Evolutionary conservation across 2,329 filamentous ascomycete genomes (phyloP), one percentile per base, ranked within the genome.

Genomic region (Lachnellula occidentalis): DNA sequence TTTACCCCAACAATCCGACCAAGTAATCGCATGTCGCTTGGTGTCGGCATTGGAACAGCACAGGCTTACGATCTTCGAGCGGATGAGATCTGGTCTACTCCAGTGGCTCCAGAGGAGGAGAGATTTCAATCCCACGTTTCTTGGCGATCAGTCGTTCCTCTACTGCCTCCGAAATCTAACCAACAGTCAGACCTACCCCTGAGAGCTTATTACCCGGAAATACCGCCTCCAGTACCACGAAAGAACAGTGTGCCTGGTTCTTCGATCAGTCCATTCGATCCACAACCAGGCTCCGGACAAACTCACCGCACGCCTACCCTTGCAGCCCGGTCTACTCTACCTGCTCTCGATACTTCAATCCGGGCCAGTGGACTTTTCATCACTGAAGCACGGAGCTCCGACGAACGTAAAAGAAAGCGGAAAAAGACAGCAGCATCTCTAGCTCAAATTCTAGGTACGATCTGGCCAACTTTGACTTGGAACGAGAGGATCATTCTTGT

Each of bases 381-480:
- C 24, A 11, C 48, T 11, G 34, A 37, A 15, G 22, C n/a, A 6
- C 24, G 22, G 2, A 39, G 50, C 9, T 12, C 43, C 22, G 41
- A 22, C 31, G 14, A 17, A 11, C 9, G 24, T 17, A 45, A 48
- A 15, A 48, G 39, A 31, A 60, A 60, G 34, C 59, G 41, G 39
- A 21, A 42, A 21, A 42, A 24, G n/a, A 8, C 42, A 45, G 21
- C 61, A 8, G 57, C 57, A 37, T 61, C 76, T 0, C 63, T 89
- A 3, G 70, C 65, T 19, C 68, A 74, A n/a, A 85, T 91, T 19
- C 73, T 92, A 47, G 70, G 70, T 14, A 91, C 88, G 0, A 76
- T 96, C 0, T 87, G 88, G 82, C 86, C 88, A 0, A 76, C 71
- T 0, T 72, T 96, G 1, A 72, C 74, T 1, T 65, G 63, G 50